phyloP scores from a whole-genome alignment of 2,329 filamentous ascomycete genomes.

The Chaetomiaceae sp. region DNA sequence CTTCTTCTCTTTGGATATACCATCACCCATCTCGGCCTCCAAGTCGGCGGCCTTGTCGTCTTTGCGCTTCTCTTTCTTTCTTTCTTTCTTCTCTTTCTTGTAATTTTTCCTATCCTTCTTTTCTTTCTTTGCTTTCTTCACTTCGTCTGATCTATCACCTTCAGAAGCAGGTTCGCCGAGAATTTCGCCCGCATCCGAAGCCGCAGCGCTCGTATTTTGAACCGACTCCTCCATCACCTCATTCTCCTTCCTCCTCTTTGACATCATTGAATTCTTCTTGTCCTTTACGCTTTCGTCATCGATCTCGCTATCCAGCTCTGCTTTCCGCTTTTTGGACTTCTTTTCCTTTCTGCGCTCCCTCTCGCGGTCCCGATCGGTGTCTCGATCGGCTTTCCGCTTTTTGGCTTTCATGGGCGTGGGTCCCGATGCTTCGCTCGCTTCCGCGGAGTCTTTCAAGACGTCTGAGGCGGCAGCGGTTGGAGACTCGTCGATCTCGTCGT shows the following conservation, averaged over 20 bases:
- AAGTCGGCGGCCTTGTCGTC: constrained; percentile 41
- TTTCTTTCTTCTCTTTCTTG: constrained; percentile 34
- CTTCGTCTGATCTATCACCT: constrained; percentile 1
- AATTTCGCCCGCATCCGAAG: neutral
- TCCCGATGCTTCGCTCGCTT: constrained; percentile 26
- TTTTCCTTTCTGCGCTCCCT: constrained; percentile 38
- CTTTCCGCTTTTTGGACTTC: constrained; percentile 50
- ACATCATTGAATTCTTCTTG: constrained; percentile 48
- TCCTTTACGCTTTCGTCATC: constrained; percentile 23
- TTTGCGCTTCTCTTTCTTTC: constrained; percentile 34
- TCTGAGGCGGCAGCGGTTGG: constrained; percentile 14
- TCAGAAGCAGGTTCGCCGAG: too few species aligned
- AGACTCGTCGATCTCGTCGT: constrained; percentile 24
- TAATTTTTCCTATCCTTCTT: constrained; percentile 30
- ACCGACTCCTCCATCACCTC: constrained; percentile 12
- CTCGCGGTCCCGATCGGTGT: constrained; percentile 19
- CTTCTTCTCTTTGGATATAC: constrained; percentile 32
- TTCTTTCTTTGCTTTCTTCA: constrained; percentile 23
- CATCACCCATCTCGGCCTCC: neutral
- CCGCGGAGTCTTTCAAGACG: constrained; percentile 9
- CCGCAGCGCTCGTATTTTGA: neutral
- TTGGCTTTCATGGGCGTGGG: constrained; percentile 28
- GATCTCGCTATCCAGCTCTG: constrained; percentile 35
- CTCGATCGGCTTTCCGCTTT: constrained; percentile 27
- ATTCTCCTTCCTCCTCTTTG: constrained; percentile 46